Percentiles rank a stretch among this genome's conserved stretches.
Evolutionary conservation across 2,329 filamentous ascomycete genomes (phyloP).

Genomic region (Massarina eburnea): DNA sequence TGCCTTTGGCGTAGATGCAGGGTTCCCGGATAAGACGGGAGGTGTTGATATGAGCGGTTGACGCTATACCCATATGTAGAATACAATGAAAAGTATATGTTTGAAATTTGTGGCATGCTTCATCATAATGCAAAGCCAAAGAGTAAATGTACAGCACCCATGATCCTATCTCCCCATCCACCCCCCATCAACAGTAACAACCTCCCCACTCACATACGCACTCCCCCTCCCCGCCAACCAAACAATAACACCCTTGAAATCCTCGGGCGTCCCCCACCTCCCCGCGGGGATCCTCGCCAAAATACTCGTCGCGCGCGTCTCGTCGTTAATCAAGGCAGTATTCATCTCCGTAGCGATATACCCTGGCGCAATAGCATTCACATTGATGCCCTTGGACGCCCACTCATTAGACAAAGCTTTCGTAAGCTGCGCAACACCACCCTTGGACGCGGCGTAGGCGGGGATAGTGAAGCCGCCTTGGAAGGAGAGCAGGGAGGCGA

Average conservation of each 20-base stretch:
- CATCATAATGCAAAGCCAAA: not conserved
- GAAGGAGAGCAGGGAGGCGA: constrained; percentile 78
- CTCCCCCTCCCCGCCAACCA: constrained; percentile 77
- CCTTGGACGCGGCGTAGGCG: constrained; percentile 84
- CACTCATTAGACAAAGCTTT: constrained; percentile 88
- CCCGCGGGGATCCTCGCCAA: constrained; percentile 79
- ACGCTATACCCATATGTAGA: constrained; percentile 6
- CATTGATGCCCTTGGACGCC: constrained; percentile 74
- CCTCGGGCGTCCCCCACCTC: constrained; percentile 79
- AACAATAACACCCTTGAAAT: constrained; percentile 82
- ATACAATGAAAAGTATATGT: not conserved
- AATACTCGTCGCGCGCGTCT: constrained; percentile 70
- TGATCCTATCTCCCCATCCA: constrained; percentile 80
- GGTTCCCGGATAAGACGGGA: constrained; percentile 52
- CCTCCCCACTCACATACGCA: constrained; percentile 78
- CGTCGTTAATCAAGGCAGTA: constrained; percentile 72
- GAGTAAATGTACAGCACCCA: not conserved
- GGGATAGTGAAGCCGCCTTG: constrained; percentile 87
- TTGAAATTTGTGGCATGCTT: not conserved
- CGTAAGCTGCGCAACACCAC: constrained; percentile 80
- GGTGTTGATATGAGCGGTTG: constrained; percentile 40
- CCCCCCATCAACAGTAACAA: constrained; percentile 82
- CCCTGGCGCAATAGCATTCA: constrained; percentile 87
- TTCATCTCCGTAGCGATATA: constrained; percentile 98
- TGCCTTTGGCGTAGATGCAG: constrained; percentile 51